Evolutionary conservation across 129 eudicot genomes (phyloP), one percentile per base, ranked within the genome.

Genomic region (Escallonia rubra): DNA sequence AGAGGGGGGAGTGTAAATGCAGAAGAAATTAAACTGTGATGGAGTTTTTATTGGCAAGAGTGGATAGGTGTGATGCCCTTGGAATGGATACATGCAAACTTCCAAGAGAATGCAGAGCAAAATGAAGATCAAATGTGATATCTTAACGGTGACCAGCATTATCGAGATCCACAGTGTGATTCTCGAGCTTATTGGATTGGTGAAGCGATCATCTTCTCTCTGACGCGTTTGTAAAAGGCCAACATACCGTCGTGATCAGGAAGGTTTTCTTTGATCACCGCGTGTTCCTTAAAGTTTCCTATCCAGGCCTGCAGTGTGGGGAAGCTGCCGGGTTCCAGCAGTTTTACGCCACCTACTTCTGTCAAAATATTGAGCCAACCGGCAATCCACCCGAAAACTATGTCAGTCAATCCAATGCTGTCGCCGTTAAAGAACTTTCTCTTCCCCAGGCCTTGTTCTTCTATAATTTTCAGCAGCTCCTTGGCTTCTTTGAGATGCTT

Each of bases 281-380:
- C 15, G 7, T n/a, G 55, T 59, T 67, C 13, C 52, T 58, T 66
- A 47, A 74, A 74, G 11, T 68, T 43, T 15, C 66, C 41, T 23
- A 53, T 47, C 79, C 79, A 74, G 2, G 42, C 61, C 42, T 57
- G 41, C 39, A 81, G 7, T 4, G 43, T 34, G 2, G 86, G 86
- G 3, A 81, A 56, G 12, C 42, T 63, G 9, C 8, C 12, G 13
- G 73, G 73, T 43, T 67, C 73, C 23, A 81, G 45, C 23, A 81
- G 2, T 41, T 69, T 43, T 6, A 59, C 8, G 41, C 78, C 79
- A 14, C 51, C 73, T 7, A 73, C 10, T 45, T 77, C 57, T 53
- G 76, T 62, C 12, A 67, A 34, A 1, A 55, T 68, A 11, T 59
- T 39, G 3, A 59, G 51, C 79, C 79, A 66, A 14, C 15, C 3